Conservation (phyloP, 106 monocot genomes). For the Platanthera zijinensis region DNA sequence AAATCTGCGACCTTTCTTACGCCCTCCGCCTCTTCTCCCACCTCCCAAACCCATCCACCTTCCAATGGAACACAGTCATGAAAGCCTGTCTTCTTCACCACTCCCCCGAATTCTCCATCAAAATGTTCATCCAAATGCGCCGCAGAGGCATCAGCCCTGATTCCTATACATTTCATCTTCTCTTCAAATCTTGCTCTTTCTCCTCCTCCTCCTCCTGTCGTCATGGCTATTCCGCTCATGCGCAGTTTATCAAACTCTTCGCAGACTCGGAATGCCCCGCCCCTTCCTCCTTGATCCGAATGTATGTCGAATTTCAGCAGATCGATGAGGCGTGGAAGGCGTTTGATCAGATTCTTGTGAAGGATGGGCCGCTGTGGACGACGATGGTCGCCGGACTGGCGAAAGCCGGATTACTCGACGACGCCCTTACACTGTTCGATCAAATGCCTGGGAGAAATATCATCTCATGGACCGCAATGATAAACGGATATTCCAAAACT, state of each 20-base stretch:
- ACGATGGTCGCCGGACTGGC: conserved; percentile 42
- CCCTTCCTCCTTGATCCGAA: conserved; percentile 43
- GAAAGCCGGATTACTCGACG: conserved; percentile 31
- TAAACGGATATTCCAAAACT: conserved; percentile 33
- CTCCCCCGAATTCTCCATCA: conserved; percentile 20
- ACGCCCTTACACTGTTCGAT: conserved; percentile 51
- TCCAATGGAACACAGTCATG: conserved; percentile 46
- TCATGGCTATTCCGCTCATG: conserved; percentile 34
- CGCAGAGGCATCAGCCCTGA: conserved; percentile 18
- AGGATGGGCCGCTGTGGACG: conserved; percentile 49
- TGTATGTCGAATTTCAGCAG: conserved; percentile 44
- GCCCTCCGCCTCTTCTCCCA: conserved; percentile 31
- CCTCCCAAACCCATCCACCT: conserved; percentile 34
- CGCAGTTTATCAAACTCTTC: conserved; percentile 25
- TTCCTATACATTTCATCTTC: conserved; percentile 40
- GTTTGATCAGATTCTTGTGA: conserved; percentile 24
- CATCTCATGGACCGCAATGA: conserved; percentile 67
- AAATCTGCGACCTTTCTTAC: conserved; percentile 15
- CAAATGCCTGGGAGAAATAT: conserved; percentile 52
- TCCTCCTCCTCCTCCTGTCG: not conserved
- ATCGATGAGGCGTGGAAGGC: conserved; percentile 27
- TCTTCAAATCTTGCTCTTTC: conserved; percentile 40
- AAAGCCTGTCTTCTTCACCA: conserved; percentile 12
- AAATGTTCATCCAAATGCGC: conserved; percentile 32
- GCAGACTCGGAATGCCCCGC: conserved; percentile 3